Evolutionary conservation across 2,329 filamentous ascomycete genomes (phyloP), one percentile per base, ranked within the genome.

Genomic region (Neospermospora avenae): DNA sequence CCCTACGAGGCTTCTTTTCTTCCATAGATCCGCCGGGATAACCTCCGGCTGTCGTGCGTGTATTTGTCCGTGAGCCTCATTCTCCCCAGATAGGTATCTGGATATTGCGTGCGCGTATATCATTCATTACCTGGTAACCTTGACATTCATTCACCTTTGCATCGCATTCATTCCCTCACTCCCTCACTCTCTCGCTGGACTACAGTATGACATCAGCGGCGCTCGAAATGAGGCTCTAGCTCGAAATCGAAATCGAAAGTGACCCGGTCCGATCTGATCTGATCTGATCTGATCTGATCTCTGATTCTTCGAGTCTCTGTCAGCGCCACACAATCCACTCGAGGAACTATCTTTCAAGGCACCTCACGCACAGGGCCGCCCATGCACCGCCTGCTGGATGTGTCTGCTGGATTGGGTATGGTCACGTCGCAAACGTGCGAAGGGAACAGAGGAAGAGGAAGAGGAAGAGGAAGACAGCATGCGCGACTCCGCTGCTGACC

Each of bases 321-420:
- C 39, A n/a, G 14, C 16, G 39, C 14, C 39, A n/a, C 6, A n/a
- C 14, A 41, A 16, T 41, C 39, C 16, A 41, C 5, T 42, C 39
- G 39, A 24, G 24, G 20, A 10, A 45, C 20, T 45, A n/a, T 11
- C 3, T 14, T 18, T 37, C 48, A 31, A 51, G 25, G 28, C 24
- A 18, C 16, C 31, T 22, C n/a, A 16, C 34, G 28, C n/a, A 37
- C 28, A 49, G 13, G 22, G 6, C 18, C n/a, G 28, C 45, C 45
- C 46, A 51, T 51, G 48, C n/a, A 22, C 35, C 34, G 31, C 18
- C 14, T 11, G n/a, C n/a, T n/a, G n/a, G n/a, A 51, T 51, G 48
- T 51, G 48, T 51, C 48, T 51, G 31, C 48, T 51, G 48, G 28
- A 51, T 37, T 51, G 48, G 48, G 48, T 37, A 51, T 51, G 48